These are phyloP conservation scores for Gastrodia elata DNA, from an alignment of 106 monocot species.

Conservation along the genomic window DNA sequence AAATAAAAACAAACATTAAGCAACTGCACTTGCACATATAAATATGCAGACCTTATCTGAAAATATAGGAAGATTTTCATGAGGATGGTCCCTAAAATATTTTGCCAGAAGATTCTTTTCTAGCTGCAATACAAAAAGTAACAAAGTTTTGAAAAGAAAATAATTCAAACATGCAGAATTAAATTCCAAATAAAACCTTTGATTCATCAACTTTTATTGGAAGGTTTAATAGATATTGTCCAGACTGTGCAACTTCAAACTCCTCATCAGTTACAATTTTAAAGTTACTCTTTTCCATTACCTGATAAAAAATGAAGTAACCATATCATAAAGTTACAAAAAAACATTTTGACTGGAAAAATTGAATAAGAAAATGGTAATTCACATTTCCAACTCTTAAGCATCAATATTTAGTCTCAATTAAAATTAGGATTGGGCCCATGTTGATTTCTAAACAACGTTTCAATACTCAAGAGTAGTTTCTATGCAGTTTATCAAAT, in stretches of 20 bases:
- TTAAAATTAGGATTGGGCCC: neutral
- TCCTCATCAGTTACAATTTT: conserved; percentile 82
- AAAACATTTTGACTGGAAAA: neutral
- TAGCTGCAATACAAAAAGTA: conserved; percentile 37
- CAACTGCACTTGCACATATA: neutral
- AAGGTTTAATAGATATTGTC: conserved; percentile 91
- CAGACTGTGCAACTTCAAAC: conserved; percentile 79
- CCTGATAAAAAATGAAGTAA: conserved; percentile 26
- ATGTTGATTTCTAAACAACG: neutral
- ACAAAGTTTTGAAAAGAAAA: neutral
- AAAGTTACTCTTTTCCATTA: conserved; percentile 95
- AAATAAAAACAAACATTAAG: conserved; percentile 4
- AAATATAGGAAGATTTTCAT: conserved; percentile 74
- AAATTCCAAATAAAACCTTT: conserved; percentile 39
- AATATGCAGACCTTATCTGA: conserved; percentile 64
- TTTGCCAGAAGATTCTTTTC: conserved; percentile 59
- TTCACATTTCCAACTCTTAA: neutral
- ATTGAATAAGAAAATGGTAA: neutral
- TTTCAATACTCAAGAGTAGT: neutral
- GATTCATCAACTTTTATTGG: conserved; percentile 98
- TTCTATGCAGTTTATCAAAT: neutral
- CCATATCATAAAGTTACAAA: neutral
- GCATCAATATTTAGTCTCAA: neutral
- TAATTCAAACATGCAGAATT: neutral
- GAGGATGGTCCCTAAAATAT: conserved; percentile 75